phyloP scores from a whole-genome alignment of 2,329 filamentous ascomycete genomes.

The Pseudocercospora macadamiae region DNA sequence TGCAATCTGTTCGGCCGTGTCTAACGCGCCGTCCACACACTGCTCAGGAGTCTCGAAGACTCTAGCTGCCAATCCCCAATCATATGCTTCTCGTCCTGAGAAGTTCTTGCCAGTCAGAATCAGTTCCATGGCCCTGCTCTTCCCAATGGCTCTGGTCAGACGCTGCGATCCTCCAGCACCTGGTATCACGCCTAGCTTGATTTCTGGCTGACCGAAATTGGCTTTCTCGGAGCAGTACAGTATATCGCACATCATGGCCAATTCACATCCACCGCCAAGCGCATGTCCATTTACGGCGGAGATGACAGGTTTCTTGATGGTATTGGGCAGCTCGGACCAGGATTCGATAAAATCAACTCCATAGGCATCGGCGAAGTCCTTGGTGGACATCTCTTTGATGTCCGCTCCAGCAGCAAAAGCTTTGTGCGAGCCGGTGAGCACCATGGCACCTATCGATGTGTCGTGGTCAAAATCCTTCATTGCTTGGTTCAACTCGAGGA shows the following conservation, averaged over 20 bases:
- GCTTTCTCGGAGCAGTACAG: conserved; percentile 84
- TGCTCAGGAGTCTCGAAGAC: conserved; percentile 79
- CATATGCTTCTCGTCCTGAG: conserved; percentile 77
- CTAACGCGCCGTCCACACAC: conserved; percentile 77
- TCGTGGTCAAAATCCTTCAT: conserved; percentile 71
- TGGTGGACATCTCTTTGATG: conserved; percentile 97
- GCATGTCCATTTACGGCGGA: conserved; percentile 94
- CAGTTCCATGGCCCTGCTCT: conserved; percentile 87
- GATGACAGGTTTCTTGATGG: conserved; percentile 91
- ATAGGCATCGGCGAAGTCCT: conserved; percentile 88
- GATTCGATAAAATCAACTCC: conserved; percentile 89
- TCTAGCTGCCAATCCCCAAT: conserved; percentile 87
- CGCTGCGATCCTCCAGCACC: conserved; percentile 91
- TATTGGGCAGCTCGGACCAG: conserved; percentile 84
- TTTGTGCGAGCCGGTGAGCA: conserved; percentile 85
- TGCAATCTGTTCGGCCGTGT: conserved; percentile 88
- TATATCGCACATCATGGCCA: conserved; percentile 97
- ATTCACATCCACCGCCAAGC: conserved; percentile 91
- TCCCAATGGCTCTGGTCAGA: conserved; percentile 68
- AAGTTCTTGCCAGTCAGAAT: conserved; percentile 86
- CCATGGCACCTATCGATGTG: conserved; percentile 70
- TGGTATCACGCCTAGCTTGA: conserved; percentile 91
- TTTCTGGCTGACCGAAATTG: conserved; percentile 95
- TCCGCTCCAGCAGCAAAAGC: conserved; percentile 96
- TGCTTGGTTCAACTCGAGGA: conserved; percentile 83